Evolutionary conservation across 1,284 basidiomycete species (phyloP), one percentile per base, ranked within the genome.

Genomic region (Trametes versicolor): DNA sequence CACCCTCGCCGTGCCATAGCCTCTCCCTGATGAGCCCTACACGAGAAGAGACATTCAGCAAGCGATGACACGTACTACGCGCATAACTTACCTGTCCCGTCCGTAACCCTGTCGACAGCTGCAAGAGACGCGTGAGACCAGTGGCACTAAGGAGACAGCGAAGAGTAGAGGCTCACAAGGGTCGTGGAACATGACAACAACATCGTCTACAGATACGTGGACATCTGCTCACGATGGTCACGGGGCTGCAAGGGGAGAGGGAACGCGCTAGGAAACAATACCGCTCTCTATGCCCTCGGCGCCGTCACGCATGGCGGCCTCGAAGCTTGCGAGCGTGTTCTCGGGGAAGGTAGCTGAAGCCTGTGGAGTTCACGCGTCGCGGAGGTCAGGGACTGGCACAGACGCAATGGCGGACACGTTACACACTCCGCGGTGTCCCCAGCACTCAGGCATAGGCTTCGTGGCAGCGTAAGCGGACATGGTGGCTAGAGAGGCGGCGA

Each of bases 141-240:
- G 23, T 25, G 53, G 32, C 59, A 51, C 52, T 62, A 27, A 62
- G 32, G 63, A 47, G 45, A 17, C 50, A 58, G 37, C 45, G 15
- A 52, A 36, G 17, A 65, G 17, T 4, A 41, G 52, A 62, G 23
- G 75, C 88, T 75, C 71, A 91, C 92, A 87, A 32, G 95, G 93
- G 79, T 99, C 97, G 79, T 98, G 96, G 80, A 97, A 98, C 94
- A 99, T 96, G 69, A 99, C 81, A 57, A 99, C 92, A 58, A 95
- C 89, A 74, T 91, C 85, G 82, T 99, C 97, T 73, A 86, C 81
- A 61, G 97, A 97, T 76, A 98, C 92, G 80, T 99, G 97, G 73
- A 99, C 96, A 87, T 99, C 97, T 96, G 87, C 70, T 78, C 77
- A 79, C 76, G 73, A 71, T 77, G 62, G 68, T 70, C 43, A 70